A percentile compares a stretch with the other conserved stretches of the same genome.
Evolutionary conservation across 768 basidiomycete species (phyloP).

Genomic region (Obba rivulosa): DNA sequence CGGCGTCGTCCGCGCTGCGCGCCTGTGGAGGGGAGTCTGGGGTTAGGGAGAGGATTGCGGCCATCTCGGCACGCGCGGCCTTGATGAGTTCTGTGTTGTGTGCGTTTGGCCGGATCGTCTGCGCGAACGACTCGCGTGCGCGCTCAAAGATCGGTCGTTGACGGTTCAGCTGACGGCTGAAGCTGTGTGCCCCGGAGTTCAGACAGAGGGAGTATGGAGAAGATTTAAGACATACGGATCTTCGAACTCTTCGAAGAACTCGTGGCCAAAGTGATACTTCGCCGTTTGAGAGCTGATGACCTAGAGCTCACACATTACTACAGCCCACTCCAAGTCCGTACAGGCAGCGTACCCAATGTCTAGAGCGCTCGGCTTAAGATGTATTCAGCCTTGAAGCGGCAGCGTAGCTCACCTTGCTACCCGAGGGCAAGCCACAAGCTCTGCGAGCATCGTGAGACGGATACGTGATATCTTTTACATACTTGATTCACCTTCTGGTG

Average conservation of each 20-base stretch:
- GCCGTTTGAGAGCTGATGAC: constrained; percentile 61
- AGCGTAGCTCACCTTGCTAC: constrained; percentile 46
- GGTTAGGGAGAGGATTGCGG: constrained; percentile 19
- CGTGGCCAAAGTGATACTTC: constrained; percentile 56
- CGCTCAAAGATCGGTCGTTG: constrained; percentile 48
- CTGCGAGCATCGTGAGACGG: constrained; percentile 27
- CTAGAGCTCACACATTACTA: constrained; percentile 23
- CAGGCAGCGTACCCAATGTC: constrained; percentile 53
- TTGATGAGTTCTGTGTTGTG: constrained; percentile 42
- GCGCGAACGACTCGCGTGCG: constrained; percentile 40
- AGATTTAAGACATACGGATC: constrained; percentile 44
- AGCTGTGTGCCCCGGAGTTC: constrained; percentile 33
- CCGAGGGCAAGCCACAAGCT: constrained; percentile 69
- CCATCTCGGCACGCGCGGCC: constrained; percentile 43
- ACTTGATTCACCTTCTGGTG: constrained; percentile 46
- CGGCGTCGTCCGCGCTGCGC: neutral
- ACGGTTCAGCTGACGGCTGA: constrained; percentile 49
- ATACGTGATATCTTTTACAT: neutral
- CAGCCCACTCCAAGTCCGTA: neutral
- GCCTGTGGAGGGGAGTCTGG: neutral
- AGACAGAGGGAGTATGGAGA: neutral
- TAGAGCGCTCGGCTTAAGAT: constrained; percentile 16
- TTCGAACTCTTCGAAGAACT: constrained; percentile 53
- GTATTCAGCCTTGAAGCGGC: neutral
- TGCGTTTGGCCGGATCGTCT: constrained; percentile 50